Conservation (phyloP, 2,329 filamentous ascomycete species). For the Penicillium paneum region DNA sequence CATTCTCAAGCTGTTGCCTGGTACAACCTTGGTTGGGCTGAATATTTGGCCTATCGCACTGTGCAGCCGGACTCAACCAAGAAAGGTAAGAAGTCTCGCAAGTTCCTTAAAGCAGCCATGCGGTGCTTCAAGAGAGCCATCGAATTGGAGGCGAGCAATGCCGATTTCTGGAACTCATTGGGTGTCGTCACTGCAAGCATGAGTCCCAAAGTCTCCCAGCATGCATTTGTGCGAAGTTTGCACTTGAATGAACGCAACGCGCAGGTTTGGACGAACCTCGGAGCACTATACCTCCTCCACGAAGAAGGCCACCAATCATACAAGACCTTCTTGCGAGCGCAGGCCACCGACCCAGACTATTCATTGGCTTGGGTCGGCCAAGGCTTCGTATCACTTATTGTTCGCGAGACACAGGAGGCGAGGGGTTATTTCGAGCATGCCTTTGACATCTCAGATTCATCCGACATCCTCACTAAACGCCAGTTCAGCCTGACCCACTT, state of each 20-base stretch:
- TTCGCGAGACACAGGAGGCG: slow-evolving; percentile 73
- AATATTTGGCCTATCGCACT: slow-evolving; percentile 74
- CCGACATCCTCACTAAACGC: slow-evolving; percentile 67
- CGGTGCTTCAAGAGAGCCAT: slow-evolving; percentile 93
- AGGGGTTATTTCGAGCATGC: slow-evolving; percentile 86
- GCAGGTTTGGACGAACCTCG: slow-evolving; percentile 85
- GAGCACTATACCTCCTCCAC: slow-evolving; percentile 78
- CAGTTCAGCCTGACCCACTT: slow-evolving; percentile 81
- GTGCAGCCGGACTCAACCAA: slow-evolving; percentile 45
- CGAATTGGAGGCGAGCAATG: slow-evolving; percentile 87
- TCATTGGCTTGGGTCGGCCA: slow-evolving; percentile 93
- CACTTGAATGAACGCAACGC: slow-evolving; percentile 86
- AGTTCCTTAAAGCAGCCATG: slow-evolving; percentile 75
- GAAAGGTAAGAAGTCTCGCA: slow-evolving; percentile 54
- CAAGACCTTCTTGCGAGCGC: slow-evolving; percentile 81
- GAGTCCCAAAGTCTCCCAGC: slow-evolving; percentile 84
- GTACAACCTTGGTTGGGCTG: slow-evolving; percentile 95
- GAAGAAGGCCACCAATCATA: slow-evolving; percentile 84
- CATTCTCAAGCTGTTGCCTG: slow-evolving; percentile 94
- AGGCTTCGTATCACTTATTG: slow-evolving; percentile 74
- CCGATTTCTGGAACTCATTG: slow-evolving; percentile 95
- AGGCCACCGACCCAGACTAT: slow-evolving; percentile 92
- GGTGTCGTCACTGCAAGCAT: slow-evolving; percentile 85
- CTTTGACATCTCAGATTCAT: slow-evolving; percentile 83
- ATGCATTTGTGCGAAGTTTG: slow-evolving; percentile 88